A percentile compares a stretch with the other conserved stretches of the same genome.
These are phyloP conservation scores for Fusarium stilboides DNA, from an alignment of 2,329 filamentous ascomycete species.

Conservation along the genomic window DNA sequence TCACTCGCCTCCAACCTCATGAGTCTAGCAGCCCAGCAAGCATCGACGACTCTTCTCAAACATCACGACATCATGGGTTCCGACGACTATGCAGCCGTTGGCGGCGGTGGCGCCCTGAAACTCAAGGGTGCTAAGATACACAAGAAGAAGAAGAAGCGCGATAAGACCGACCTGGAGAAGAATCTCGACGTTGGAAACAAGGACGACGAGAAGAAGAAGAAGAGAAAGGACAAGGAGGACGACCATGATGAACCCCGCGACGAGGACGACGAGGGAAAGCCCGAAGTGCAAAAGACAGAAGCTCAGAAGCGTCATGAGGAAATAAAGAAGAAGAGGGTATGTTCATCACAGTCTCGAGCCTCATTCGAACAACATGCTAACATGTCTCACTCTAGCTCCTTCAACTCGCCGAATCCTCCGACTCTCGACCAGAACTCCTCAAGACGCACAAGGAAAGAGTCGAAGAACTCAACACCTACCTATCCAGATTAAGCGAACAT, in stretches of 20 bases:
- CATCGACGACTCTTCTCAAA: slow-evolving; percentile 8
- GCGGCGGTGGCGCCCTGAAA: slow-evolving; percentile 82
- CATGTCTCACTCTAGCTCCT: slow-evolving; percentile 73
- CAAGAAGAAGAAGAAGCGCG: slow-evolving; percentile 75
- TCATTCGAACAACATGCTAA: slow-evolving; percentile 19
- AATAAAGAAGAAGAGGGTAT: slow-evolving; percentile 82
- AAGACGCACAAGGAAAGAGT: slow-evolving; percentile 98
- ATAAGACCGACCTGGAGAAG: slow-evolving; percentile 64
- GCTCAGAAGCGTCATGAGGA: slow-evolving; percentile 88
- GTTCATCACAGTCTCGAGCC: slow-evolving; percentile 51
- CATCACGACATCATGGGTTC: slow-evolving; percentile 70
- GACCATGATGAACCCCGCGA: slow-evolving; percentile 51
- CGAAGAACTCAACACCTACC: slow-evolving; percentile 93
- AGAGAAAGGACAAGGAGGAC: slow-evolving; percentile 49
- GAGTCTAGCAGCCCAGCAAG: slow-evolving; percentile 1
- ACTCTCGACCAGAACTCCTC: slow-evolving; percentile 78
- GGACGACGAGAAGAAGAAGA: slow-evolving; percentile 31
- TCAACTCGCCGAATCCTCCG: slow-evolving; percentile 77
- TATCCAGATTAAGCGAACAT: slow-evolving; percentile 93
- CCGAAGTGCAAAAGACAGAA: slow-evolving; percentile 79
- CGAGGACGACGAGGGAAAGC: slow-evolving; percentile 51
- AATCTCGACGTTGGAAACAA: slow-evolving; percentile 56
- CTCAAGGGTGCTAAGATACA: slow-evolving; percentile 82
- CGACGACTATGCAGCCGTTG: slow-evolving; percentile 79
- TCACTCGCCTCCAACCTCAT: slow-evolving; percentile 14